Conservation (phyloP, 768 basidiomycete species). For the Cystobasidium onofrii region DNA sequence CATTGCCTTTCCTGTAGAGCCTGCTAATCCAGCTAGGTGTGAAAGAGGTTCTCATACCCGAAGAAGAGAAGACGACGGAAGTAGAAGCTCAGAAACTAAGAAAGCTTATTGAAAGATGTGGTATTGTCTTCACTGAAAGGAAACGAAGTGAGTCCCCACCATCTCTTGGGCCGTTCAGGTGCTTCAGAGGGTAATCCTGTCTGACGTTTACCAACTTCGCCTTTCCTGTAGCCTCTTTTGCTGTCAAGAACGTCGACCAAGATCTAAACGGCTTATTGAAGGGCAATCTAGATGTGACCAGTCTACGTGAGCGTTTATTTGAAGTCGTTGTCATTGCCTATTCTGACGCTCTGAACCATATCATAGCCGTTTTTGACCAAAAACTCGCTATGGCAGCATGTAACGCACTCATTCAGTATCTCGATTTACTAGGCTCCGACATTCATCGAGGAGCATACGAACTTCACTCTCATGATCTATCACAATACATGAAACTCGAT, state of each 20-base stretch:
- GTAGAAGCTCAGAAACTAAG: conserved; percentile 61
- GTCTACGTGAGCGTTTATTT: conserved; percentile 43
- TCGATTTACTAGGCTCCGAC: conserved; percentile 67
- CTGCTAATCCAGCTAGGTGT: conserved; percentile 90
- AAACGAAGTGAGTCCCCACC: conserved; percentile 60
- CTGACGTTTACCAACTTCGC: neutral
- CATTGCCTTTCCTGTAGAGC: conserved; percentile 50
- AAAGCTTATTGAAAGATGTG: conserved; percentile 78
- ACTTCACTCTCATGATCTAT: conserved; percentile 76
- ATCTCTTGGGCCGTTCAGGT: too few relatives aligned
- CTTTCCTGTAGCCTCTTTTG: conserved; percentile 66
- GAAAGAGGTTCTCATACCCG: conserved; percentile 82
- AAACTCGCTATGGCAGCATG: conserved; percentile 71
- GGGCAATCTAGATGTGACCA: conserved; percentile 48
- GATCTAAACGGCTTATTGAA: conserved; percentile 66
- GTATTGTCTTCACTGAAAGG: conserved; percentile 79
- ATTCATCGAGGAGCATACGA: conserved; percentile 71
- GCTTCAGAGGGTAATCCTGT: too few relatives aligned
- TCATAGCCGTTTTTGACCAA: conserved; percentile 64
- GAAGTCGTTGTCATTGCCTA: neutral
- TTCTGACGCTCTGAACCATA: neutral
- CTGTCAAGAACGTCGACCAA: conserved; percentile 65
- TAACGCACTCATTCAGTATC: conserved; percentile 71
- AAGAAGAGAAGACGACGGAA: conserved; percentile 52
- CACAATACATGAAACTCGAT: conserved; percentile 91